phyloP scores from a whole-genome alignment of 495 filamentous ascomycete species.

The Lophium mytilinum region DNA sequence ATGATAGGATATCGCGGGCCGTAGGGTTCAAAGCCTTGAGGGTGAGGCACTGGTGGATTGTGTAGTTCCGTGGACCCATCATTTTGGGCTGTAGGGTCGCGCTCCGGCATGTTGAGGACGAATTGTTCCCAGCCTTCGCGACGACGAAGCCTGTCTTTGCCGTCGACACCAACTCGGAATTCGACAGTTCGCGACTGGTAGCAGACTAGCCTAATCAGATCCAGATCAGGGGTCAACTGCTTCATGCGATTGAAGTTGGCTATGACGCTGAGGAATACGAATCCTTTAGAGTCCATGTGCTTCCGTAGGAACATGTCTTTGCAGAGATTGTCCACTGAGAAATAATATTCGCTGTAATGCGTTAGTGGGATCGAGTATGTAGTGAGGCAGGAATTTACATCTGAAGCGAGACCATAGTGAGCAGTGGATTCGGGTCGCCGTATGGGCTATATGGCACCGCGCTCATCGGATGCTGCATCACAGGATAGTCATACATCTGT shows the following conservation, averaged over 20 bases:
- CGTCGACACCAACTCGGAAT: conserved; percentile 59
- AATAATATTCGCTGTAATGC: conserved; percentile 71
- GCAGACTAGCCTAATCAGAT: conserved; percentile 66
- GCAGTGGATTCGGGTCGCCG: conserved; percentile 47
- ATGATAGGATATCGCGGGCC: conserved; percentile 6
- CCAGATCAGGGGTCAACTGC: conserved; percentile 60
- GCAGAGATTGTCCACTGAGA: conserved; percentile 92
- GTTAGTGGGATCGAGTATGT: conserved; percentile 16
- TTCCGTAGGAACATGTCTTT: conserved; percentile 84
- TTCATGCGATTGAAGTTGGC: conserved; percentile 79
- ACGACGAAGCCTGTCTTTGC: conserved; percentile 69
- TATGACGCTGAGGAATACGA: conserved; percentile 69
- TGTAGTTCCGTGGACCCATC: conserved; percentile 43
- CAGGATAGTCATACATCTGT: conserved; percentile 26
- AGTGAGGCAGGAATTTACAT: conserved; percentile 40
- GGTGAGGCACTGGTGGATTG: conserved; percentile 30
- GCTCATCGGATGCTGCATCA: conserved; percentile 49
- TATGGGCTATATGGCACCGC: conserved; percentile 56
- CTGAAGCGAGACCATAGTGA: conserved; percentile 58
- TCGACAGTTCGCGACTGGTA: conserved; percentile 63
- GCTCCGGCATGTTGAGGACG: conserved; percentile 56
- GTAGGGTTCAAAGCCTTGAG: conserved; percentile 12
- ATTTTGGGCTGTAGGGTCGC: conserved; percentile 53
- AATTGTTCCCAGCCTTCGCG: conserved; percentile 73
- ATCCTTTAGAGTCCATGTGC: conserved; percentile 92